Percentiles rank a stretch among this genome's conserved stretches.
Conservation (phyloP, 257 asterid species). For the Solanum chiquidenum region DNA sequence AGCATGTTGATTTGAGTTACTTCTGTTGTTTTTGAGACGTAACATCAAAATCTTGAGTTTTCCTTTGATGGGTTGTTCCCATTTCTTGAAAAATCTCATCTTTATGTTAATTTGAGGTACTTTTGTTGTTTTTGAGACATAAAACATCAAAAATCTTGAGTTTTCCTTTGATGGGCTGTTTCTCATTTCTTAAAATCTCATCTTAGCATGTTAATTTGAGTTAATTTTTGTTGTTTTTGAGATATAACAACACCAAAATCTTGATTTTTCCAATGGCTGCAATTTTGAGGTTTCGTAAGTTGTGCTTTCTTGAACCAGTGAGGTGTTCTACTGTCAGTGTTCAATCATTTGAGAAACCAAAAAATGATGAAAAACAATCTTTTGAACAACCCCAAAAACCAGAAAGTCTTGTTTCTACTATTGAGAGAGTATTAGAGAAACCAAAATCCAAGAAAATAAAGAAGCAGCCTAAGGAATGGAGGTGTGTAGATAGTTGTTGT, state of each 20-base stretch:
- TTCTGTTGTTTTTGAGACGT: not conserved
- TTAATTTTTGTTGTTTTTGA: not conserved
- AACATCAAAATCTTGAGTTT: not conserved
- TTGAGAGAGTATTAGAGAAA: not conserved
- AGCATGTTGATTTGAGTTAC: not conserved
- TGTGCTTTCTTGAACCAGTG: conserved; percentile 44
- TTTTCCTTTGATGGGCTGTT: not conserved
- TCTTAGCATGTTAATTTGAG: not conserved
- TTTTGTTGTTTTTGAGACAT: not conserved
- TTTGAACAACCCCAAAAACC: not conserved
- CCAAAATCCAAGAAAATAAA: conserved; percentile 8
- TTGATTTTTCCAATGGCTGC: conserved; percentile 23
- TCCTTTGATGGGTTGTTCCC: not conserved
- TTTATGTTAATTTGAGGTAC: not conserved
- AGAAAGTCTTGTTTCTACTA: not conserved
- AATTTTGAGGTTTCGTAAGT: conserved; percentile 54
- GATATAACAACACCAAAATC: not conserved
- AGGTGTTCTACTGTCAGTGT: conserved; percentile 8
- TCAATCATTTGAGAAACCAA: conserved; percentile 11
- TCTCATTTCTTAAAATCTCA: not conserved
- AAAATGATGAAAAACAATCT: not conserved
- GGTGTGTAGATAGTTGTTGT: conserved; percentile 54
- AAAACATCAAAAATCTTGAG: not conserved
- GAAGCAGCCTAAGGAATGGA: conserved; percentile 36
- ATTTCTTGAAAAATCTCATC: not conserved